Evolutionary conservation across 1,284 basidiomycete species (phyloP).

Genomic region (Cutaneotrichosporon sp.): DNA sequence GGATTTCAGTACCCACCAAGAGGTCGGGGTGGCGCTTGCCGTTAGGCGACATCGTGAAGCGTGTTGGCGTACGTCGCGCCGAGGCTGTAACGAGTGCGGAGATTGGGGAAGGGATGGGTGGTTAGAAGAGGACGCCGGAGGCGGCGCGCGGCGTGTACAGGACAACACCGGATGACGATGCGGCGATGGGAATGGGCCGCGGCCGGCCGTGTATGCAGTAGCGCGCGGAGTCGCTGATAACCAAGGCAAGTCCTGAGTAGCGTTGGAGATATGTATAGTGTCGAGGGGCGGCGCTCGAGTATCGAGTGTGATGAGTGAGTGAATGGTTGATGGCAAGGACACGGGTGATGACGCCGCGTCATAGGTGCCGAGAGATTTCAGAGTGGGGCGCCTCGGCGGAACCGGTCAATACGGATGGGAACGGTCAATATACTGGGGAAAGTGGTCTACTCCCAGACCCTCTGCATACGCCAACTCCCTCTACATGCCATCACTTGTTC

Average conservation of each 20-base stretch:
- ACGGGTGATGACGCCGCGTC: constrained; percentile 1
- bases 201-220: no score
- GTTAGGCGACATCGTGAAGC: constrained; percentile 15
- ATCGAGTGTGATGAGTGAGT: background rate
- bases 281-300: background rate
- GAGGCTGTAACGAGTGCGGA: background rate
- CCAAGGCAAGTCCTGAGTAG: background rate
- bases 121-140: background rate
- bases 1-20: constrained; percentile 28
- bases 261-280: background rate
- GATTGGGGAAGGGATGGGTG: background rate
- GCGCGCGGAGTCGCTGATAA: background rate
- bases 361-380: background rate
- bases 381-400: background rate
- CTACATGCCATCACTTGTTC: no score
- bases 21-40: constrained; percentile 46
- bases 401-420: background rate
- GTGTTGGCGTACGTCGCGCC: background rate
- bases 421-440: no score
- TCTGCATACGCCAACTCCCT: no score
- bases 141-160: no score
- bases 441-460: no score
- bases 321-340: background rate
- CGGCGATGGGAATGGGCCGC: no score
- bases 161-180: no score